Conservation (phyloP, 352 stramenopile genomes). For the Phytophthora pisi region DNA sequence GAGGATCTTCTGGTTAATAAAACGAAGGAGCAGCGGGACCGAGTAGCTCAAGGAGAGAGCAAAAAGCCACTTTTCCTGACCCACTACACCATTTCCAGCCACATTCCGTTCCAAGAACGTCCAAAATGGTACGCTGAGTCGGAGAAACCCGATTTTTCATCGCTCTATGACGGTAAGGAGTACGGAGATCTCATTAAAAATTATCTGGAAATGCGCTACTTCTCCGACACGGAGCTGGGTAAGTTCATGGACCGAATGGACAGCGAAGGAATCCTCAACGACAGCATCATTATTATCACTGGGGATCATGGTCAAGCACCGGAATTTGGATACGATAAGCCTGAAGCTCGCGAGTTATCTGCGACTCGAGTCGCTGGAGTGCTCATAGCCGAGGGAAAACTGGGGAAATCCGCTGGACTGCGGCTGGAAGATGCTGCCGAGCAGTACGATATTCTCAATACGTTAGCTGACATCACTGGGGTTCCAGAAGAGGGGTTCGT, state of each 20-base stretch:
- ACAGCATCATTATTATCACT: constrained; percentile 60
- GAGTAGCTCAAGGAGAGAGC: constrained; percentile 19
- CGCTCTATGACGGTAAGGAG: constrained; percentile 38
- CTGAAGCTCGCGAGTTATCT: constrained; percentile 36
- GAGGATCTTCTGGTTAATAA: constrained; percentile 55
- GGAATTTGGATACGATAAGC: constrained; percentile 33
- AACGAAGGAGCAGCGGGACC: constrained; percentile 36
- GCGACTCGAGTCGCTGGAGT: constrained; percentile 36
- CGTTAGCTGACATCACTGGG: constrained; percentile 40
- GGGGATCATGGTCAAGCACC: constrained; percentile 55
- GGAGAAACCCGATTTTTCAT: constrained; percentile 46
- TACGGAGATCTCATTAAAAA: constrained; percentile 35
- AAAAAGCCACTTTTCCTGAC: constrained; percentile 61
- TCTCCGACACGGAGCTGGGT: constrained; percentile 52
- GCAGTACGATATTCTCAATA: constrained; percentile 50
- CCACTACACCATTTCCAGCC: constrained; percentile 69
- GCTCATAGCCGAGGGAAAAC: constrained; percentile 41
- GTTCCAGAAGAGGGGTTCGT: constrained; percentile 35
- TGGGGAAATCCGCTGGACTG: constrained; percentile 27
- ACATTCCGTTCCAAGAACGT: constrained; percentile 41
- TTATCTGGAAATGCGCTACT: constrained; percentile 60
- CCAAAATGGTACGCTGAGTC: constrained; percentile 38
- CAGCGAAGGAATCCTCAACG: constrained; percentile 44
- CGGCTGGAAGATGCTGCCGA: constrained; percentile 34
- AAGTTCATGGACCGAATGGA: constrained; percentile 63